Evolutionary conservation across 2,329 filamentous ascomycete genomes (phyloP).

Genomic region (Madurella mycetomatis): DNA sequence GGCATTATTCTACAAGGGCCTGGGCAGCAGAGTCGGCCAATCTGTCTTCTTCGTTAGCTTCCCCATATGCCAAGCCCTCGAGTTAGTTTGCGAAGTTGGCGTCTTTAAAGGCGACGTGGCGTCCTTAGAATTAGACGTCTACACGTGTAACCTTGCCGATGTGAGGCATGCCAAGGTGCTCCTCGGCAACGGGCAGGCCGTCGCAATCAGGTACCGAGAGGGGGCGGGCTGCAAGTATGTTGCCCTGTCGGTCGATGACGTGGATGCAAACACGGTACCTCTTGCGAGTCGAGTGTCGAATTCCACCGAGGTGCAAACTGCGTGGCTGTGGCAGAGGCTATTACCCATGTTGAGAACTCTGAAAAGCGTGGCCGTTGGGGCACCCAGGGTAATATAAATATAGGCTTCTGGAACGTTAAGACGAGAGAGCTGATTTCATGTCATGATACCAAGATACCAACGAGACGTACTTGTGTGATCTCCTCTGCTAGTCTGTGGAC

Average conservation of each 20-base stretch:
- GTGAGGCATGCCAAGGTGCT: neutral
- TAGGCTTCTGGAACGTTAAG: too few species aligned
- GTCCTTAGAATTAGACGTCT: neutral
- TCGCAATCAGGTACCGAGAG: neutral
- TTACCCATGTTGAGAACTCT: neutral
- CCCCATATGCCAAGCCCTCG: neutral
- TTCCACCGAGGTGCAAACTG: neutral
- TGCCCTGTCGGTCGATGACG: neutral
- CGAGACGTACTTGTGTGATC: too few species aligned
- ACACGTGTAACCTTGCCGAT: neutral
- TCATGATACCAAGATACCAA: too few species aligned
- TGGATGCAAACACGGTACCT: neutral
- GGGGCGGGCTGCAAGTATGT: neutral
- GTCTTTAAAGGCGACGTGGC: neutral
- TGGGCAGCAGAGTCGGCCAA: too few species aligned
- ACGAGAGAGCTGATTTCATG: too few species aligned
- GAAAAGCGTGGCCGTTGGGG: neutral
- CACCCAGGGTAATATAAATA: too few species aligned
- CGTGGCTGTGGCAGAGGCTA: neutral
- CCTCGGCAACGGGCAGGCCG: neutral
- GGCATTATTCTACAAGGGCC: neutral
- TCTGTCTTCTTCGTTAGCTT: constrained; percentile 1
- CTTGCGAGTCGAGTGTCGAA: too few species aligned
- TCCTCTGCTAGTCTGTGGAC: too few species aligned
- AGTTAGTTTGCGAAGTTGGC: neutral